Conservation (phyloP, 371 early-diverging fungal genomes). For the Actinomucor elegans region DNA sequence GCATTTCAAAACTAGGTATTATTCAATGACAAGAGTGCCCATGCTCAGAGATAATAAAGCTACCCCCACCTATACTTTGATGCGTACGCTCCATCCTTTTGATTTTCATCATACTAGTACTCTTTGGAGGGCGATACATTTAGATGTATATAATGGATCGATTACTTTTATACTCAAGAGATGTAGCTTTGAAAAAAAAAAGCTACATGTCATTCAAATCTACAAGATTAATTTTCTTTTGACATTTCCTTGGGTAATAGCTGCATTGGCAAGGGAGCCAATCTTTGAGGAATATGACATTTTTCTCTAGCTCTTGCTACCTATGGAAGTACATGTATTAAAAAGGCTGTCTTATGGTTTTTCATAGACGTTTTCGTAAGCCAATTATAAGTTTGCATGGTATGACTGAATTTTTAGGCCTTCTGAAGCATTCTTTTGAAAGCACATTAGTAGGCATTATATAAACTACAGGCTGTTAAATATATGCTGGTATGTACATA, state of each 20-base stretch:
- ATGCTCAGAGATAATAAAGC: too few relatives aligned
- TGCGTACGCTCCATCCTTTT: too few relatives aligned
- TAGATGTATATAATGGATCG: constrained; percentile 26
- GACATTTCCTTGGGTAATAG: constrained; percentile 78
- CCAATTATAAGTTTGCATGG: constrained; percentile 35
- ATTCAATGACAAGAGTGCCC: too few relatives aligned
- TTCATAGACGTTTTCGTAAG: constrained; percentile 21
- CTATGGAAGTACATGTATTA: constrained; percentile 66
- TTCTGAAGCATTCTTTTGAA: constrained; percentile 8
- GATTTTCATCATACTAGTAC: constrained; percentile 11
- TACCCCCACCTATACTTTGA: too few relatives aligned
- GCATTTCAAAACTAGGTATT: too few relatives aligned
- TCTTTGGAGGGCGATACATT: neutral
- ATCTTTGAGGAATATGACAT: constrained; percentile 66
- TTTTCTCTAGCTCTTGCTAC: constrained; percentile 53
- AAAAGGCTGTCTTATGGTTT: constrained; percentile 25
- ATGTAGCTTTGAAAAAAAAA: constrained; percentile 61
- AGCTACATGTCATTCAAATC: constrained; percentile 53
- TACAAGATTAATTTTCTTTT: constrained; percentile 60
- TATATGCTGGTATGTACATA: neutral
- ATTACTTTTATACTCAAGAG: constrained; percentile 58
- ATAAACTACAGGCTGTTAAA: neutral
- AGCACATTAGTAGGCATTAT: constrained; percentile 30
- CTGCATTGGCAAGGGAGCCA: constrained; percentile 63
- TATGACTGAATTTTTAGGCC: constrained; percentile 16